These are phyloP conservation scores for Comarum palustre DNA, from an alignment of 306 rosid genomes.

Conservation along the genomic window DNA sequence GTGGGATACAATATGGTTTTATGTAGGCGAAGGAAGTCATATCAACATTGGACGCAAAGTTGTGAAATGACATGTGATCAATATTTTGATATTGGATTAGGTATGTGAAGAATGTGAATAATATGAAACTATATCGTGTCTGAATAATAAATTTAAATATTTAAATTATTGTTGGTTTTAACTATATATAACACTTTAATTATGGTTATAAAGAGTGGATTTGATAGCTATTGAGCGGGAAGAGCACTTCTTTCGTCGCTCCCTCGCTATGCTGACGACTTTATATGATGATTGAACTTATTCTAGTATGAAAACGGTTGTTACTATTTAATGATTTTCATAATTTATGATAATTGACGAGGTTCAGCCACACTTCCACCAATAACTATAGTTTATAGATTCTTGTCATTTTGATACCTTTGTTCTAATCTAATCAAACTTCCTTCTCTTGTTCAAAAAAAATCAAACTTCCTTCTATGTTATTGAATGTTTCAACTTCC, in stretches of 20 bases:
- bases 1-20: neutral
- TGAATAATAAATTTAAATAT: too few species aligned
- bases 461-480: neutral
- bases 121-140: accelerated
- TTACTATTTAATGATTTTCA: neutral
- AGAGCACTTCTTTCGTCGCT: neutral
- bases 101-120: neutral
- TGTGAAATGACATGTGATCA: neutral
- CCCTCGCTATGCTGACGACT: neutral
- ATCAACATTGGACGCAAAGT: neutral
- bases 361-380: neutral
- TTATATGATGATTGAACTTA: too few species aligned
- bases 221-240: neutral
- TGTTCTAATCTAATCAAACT: neutral
- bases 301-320: neutral
- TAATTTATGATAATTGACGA: neutral
- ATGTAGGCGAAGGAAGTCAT: neutral
- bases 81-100: neutral
- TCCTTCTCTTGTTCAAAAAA: too few species aligned
- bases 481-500: neutral
- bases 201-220: neutral
- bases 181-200: neutral
- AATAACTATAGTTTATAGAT: neutral
- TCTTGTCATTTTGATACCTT: neutral
- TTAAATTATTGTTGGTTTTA: too few species aligned